These are phyloP conservation scores for Globomyces pollinis-pini DNA, from an alignment of 192 early-diverging fungal species.

Conservation along the genomic window DNA sequence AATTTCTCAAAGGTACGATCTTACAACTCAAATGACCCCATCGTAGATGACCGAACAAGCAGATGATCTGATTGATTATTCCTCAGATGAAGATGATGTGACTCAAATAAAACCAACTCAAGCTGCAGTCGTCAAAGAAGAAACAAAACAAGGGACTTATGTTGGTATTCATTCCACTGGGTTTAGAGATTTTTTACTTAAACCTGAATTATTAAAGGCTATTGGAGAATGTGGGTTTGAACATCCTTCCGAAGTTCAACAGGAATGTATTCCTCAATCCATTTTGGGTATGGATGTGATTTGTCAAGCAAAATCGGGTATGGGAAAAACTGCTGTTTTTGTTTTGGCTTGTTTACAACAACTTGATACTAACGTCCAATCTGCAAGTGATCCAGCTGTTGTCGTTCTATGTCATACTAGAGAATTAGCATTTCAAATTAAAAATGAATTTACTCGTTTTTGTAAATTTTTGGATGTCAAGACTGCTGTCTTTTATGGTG, in stretches of 20 bases:
- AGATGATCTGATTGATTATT: constrained; percentile 7
- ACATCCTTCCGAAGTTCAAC: constrained; percentile 98
- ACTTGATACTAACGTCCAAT: constrained; percentile 49
- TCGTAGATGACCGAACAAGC: neutral
- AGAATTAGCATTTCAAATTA: constrained; percentile 97
- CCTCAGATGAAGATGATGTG: constrained; percentile 22
- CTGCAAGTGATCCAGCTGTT: constrained; percentile 51
- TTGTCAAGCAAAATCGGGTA: constrained; percentile 96
- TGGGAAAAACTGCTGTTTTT: constrained; percentile 99
- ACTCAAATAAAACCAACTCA: constrained; percentile 14
- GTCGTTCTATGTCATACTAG: constrained; percentile 96
- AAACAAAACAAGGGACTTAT: constrained; percentile 94
- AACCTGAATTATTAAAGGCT: constrained; percentile 88
- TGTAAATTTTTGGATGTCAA: constrained; percentile 90
- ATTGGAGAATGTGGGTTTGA: constrained; percentile 99
- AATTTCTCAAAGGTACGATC: too few relatives aligned
- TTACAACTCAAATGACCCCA: too few relatives aligned
- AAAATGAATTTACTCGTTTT: constrained; percentile 94
- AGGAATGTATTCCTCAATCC: constrained; percentile 96
- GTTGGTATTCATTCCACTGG: constrained; percentile 97
- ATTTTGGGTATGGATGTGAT: constrained; percentile 95
- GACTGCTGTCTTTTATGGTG: constrained; percentile 91
- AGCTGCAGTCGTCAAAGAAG: constrained; percentile 44
- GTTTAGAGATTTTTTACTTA: constrained; percentile 95
- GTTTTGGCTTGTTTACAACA: constrained; percentile 93